Evolutionary conservation across 1,284 basidiomycete genomes (phyloP), one percentile per base, ranked within the genome.

Genomic region (Rhodotorula sp.): DNA sequence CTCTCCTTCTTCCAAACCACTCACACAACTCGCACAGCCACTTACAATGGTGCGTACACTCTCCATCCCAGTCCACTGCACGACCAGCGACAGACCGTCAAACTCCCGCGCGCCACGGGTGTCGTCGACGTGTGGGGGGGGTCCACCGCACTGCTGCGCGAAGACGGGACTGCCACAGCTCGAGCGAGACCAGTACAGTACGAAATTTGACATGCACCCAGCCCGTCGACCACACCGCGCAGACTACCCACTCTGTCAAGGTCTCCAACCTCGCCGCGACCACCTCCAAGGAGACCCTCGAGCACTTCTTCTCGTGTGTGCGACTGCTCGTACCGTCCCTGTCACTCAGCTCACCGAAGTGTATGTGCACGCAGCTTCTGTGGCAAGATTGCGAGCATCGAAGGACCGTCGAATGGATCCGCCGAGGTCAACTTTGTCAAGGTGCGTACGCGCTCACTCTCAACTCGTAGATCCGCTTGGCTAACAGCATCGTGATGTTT

Each of bases 281-380:
- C 31, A 92, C 89, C 31, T 86, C 84, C 28, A 79, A 89, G 77
- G 77, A 81, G 30, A 84, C 87, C 62, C 83, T 92, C 59, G 80
- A 84, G 71, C 87, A 91, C 73, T 92, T 90, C 81, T 91, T 92
- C 83, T 68, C 66, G 66, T 68, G 18, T 46, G 63, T 31, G 6
- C 28, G 15, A 11, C 1, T n/a, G 15, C 24, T 34, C n/a, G 9
- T 50, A n/a, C 48, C n/a, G 5, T n/a, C 6, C n/a, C 50, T 51
- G 26, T 7, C 40, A 11, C n/a, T n/a, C 30, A 4, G 28, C n/a
- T 15, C 5, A 16, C 26, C 44, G 22, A 31, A 8, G 30, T 15
- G 2, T 1, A 30, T 1, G 22, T 30, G 46, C 26, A 26, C 37
- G 50, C 65, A 73, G 72, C 18, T 75, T 73, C 72, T 74, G 74